Percentiles rank a stretch among this genome's conserved stretches.
phyloP scores from a whole-genome alignment of 768 basidiomycete species.

The Suillus subluteus region DNA sequence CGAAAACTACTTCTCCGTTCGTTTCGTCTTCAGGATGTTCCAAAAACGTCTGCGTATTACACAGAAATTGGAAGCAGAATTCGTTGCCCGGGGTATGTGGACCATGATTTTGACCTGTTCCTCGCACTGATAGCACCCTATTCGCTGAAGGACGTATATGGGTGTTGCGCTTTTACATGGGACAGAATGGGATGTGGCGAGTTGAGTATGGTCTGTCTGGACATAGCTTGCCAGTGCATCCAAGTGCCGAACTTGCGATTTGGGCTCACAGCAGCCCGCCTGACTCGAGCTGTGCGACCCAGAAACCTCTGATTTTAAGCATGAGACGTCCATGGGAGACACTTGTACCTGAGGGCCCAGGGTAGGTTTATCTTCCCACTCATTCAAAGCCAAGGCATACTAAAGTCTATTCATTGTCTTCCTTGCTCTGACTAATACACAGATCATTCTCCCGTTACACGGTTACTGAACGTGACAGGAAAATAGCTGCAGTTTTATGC shows the following conservation, averaged over 20 bases:
- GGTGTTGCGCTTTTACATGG: slow-evolving; percentile 17
- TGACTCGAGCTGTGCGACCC: too few species aligned
- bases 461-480: too few species aligned
- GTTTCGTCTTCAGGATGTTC: slow-evolving; percentile 54
- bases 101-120: background rate
- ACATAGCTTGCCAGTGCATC: background rate
- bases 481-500: too few species aligned
- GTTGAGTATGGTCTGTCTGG: background rate
- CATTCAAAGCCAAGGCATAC: background rate
- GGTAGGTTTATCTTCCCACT: background rate
- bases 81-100: slow-evolving; percentile 38
- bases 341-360: background rate
- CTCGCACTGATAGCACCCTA: background rate
- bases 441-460: too few species aligned
- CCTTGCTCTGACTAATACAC: too few species aligned
- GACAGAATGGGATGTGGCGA: background rate
- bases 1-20: slow-evolving; percentile 49
- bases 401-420: background rate
- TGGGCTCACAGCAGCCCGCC: too few species aligned
- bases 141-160: background rate
- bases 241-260: background rate
- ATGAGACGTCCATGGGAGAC: background rate
- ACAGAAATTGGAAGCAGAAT: slow-evolving; percentile 53
- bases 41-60: slow-evolving; percentile 66
- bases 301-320: too few species aligned